A percentile compares a stretch with the other conserved stretches of the same genome.
phyloP scores from a whole-genome alignment of 768 basidiomycete genomes.

The Boletus rubropictus region DNA sequence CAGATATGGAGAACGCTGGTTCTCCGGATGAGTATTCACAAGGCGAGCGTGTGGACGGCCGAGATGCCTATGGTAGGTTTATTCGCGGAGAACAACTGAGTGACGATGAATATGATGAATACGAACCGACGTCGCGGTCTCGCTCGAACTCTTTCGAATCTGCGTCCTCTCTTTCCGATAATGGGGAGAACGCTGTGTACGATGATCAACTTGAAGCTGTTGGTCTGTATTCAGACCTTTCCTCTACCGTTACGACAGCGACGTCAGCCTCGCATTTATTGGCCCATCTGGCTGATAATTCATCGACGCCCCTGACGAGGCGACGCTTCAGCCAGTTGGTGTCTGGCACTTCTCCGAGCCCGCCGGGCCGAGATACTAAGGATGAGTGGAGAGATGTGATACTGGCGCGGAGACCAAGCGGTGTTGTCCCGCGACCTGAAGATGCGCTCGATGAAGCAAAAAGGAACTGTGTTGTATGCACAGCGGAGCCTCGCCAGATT shows the following conservation, averaged over 20 bases:
- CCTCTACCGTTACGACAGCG: slow-evolving; percentile 28
- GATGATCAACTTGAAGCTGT: slow-evolving; percentile 38
- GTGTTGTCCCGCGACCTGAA: slow-evolving; percentile 18
- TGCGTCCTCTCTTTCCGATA: slow-evolving; percentile 23
- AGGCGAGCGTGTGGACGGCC: slow-evolving; percentile 25
- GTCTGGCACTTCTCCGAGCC: slow-evolving; percentile 13
- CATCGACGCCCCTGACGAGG: slow-evolving; percentile 45
- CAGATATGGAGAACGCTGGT: slow-evolving; percentile 5
- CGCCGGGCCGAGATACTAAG: slow-evolving; percentile 8
- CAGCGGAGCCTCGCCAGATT: slow-evolving; percentile 58
- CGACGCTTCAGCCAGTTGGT: slow-evolving; percentile 40
- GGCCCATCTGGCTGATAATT: slow-evolving; percentile 46
- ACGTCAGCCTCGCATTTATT: slow-evolving; percentile 42
- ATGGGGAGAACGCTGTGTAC: slow-evolving; percentile 29
- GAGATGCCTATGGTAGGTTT: slow-evolving; percentile 50
- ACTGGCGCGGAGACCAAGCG: slow-evolving; percentile 20
- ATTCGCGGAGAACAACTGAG: slow-evolving; percentile 51
- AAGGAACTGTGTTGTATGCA: slow-evolving; percentile 65
- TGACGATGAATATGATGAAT: slow-evolving; percentile 45
- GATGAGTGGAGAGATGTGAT: slow-evolving; percentile 31
- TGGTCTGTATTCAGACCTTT: slow-evolving; percentile 52
- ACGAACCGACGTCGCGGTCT: slow-evolving; percentile 21
- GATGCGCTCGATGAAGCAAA: slow-evolving; percentile 24
- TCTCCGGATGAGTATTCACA: slow-evolving; percentile 5
- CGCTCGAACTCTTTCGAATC: slow-evolving; percentile 18